These are phyloP conservation scores for Leucosporidium yakuticum DNA, from an alignment of 768 basidiomycete genomes.

Conservation along the genomic window DNA sequence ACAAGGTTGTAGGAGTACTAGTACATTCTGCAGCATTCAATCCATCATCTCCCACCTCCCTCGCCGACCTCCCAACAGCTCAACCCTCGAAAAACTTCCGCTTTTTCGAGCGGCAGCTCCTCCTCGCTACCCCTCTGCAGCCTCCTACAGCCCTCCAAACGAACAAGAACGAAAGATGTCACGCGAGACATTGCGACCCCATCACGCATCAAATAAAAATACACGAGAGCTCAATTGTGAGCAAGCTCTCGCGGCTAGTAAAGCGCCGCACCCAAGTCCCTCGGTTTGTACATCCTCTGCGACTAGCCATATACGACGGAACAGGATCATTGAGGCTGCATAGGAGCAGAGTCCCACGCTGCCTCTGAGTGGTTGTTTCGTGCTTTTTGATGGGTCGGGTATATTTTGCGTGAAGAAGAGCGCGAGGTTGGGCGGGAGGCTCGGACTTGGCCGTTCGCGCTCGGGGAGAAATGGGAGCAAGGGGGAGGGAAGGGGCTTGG, in stretches of 20 bases:
- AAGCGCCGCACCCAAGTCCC: constrained; percentile 2
- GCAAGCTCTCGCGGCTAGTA: neutral
- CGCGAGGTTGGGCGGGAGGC: too few species aligned
- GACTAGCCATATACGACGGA: too few species aligned
- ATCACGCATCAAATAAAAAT: neutral
- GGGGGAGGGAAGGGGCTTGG: too few species aligned
- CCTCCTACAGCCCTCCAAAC: neutral
- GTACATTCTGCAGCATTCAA: neutral
- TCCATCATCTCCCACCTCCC: neutral
- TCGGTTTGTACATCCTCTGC: too few species aligned
- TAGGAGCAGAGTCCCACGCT: too few species aligned
- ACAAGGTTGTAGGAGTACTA: neutral
- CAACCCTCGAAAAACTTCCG: neutral
- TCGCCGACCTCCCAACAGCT: neutral
- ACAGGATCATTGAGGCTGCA: too few species aligned
- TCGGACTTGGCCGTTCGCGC: too few species aligned
- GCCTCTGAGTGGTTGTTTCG: too few species aligned
- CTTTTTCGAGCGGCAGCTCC: neutral
- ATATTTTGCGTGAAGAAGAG: too few species aligned
- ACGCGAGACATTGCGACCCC: neutral
- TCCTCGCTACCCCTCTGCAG: neutral
- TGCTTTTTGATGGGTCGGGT: too few species aligned
- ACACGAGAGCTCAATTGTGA: neutral
- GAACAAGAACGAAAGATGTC: neutral
- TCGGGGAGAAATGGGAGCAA: too few species aligned